Base-by-base conservation (phyloP, 2,329 filamentous ascomycete genomes). In the Claviceps fusiformis region DNA sequence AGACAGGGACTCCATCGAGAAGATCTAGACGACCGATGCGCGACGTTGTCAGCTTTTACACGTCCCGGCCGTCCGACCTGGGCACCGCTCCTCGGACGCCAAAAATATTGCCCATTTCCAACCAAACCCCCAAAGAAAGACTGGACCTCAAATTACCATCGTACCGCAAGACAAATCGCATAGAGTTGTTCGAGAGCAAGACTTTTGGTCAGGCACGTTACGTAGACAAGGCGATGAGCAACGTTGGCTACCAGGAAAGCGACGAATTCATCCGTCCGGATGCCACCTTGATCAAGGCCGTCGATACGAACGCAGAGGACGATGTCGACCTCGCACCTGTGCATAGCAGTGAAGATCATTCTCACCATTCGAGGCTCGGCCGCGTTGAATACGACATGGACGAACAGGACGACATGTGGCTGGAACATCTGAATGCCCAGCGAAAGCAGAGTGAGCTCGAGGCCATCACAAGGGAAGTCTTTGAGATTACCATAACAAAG, bases 321-420 rank as follows among this genome's bases (percentile, higher is more conserved):
- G 82, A 85, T 44, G 61, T 69, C 3, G 81, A 83, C 24, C 70
- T 75, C 48, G 67, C 71, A 2, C 60, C 67, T 29, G 57, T 59
- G 5, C 56, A 58, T 9, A 63, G 61, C 5, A 54, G 58, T 15
- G 69, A 71, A 5, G 69, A 70, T 3, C 61, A 63, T 13, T 54
- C 58, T 49, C 62, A 65, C 31, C 65, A 66, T 51, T 63, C 74
- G 19, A 65, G 67, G 41, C 79, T 95, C 44, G 89, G 89, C 13
- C 84, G 89, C 55, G 93, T 98, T 24, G 93, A 98, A 67, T 98
- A 98, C 68, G 93, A 98, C 68, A 98, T 98, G 93, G 93, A 98
- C 65, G 93, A 98, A 70, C 93, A 98, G 66, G 93, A 98, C 68
- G 90, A 95, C 61, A 89, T 91, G 73, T 98, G 93, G 93, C 75